Conservation (phyloP, 1,284 basidiomycete species). For the Neotropicomus parvogracilis region DNA sequence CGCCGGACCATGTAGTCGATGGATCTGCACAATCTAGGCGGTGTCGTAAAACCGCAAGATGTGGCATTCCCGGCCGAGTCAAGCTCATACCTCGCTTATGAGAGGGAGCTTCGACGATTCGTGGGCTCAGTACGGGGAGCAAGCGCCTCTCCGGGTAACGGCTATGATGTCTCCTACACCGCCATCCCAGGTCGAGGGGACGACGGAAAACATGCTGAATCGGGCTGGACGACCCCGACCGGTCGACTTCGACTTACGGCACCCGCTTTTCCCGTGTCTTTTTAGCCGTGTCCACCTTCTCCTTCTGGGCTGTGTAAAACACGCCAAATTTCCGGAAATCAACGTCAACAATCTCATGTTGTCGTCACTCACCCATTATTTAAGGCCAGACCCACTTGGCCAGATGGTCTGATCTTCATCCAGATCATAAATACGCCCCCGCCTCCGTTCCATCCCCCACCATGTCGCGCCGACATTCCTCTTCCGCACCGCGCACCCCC, state of each 20-base stretch:
- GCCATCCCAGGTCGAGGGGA: background rate
- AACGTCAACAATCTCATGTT: conserved; percentile 27
- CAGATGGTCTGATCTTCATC: conserved; percentile 12
- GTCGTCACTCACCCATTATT: conserved; percentile 21
- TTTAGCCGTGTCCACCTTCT: conserved; percentile 23
- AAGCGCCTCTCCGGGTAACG: conserved; percentile 22
- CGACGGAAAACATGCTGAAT: conserved; percentile 3
- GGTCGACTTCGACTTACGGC: conserved; percentile 34
- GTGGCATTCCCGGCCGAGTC: conserved; percentile 14
- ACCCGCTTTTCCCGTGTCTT: conserved; percentile 38
- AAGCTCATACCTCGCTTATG: conserved; percentile 7
- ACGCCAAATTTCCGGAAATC: conserved; percentile 32
- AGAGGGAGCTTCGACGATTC: conserved; percentile 16
- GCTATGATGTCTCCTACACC: conserved; percentile 12
- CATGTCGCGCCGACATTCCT: conserved; percentile 55
- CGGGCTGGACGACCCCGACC: conserved; percentile 24
- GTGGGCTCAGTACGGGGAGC: conserved; percentile 19
- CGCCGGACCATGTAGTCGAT: conserved; percentile 4
- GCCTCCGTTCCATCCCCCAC: conserved; percentile 11
- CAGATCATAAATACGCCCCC: background rate
- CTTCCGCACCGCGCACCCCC: conserved; percentile 35
- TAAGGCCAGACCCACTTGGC: conserved; percentile 12
- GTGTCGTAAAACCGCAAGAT: conserved; percentile 3
- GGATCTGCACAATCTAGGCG: conserved; percentile 22
- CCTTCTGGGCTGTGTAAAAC: conserved; percentile 24